Evolutionary conservation across 2,329 filamentous ascomycete genomes (phyloP).

Genomic region (Ceratocystis destructans): DNA sequence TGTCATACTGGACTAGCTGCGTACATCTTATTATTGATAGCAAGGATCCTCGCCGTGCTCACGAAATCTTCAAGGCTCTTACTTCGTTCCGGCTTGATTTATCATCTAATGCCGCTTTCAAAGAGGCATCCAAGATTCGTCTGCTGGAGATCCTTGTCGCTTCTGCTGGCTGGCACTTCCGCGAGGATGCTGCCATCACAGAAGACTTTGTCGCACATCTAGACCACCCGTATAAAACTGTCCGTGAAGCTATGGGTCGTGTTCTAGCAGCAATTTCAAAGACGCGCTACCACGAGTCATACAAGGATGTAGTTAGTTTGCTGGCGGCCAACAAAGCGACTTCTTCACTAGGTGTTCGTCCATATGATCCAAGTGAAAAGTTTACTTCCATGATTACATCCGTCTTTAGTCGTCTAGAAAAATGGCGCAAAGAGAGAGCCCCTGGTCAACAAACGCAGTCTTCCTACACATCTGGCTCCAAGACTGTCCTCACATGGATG

Average conservation of each 20-base stretch:
- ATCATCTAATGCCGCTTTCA: constrained; percentile 92
- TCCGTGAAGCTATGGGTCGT: constrained; percentile 84
- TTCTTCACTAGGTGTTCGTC: constrained; percentile 71
- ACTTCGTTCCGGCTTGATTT: constrained; percentile 83
- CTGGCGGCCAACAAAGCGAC: constrained; percentile 64
- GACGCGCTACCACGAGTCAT: constrained; percentile 88
- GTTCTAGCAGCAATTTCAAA: constrained; percentile 81
- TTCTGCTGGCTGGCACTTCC: constrained; percentile 93
- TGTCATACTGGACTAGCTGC: constrained; percentile 88
- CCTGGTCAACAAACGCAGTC: constrained; percentile 88
- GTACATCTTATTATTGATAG: constrained; percentile 77
- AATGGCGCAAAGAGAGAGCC: constrained; percentile 71
- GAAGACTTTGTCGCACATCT: constrained; percentile 82
- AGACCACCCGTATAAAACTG: constrained; percentile 95
- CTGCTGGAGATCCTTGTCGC: constrained; percentile 77
- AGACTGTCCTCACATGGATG: constrained; percentile 90
- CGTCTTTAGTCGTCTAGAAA: constrained; percentile 67
- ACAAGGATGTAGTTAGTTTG: constrained; percentile 61
- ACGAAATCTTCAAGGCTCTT: constrained; percentile 73
- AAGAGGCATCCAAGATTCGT: constrained; percentile 93
- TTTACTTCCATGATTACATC: constrained; percentile 58
- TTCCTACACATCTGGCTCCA: constrained; percentile 87
- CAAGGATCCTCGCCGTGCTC: constrained; percentile 76
- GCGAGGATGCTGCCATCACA: constrained; percentile 72
- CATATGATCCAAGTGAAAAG: constrained; percentile 65